phyloP scores from a whole-genome alignment of 352 stramenopile species.

The Phytophthora colocasiae region DNA sequence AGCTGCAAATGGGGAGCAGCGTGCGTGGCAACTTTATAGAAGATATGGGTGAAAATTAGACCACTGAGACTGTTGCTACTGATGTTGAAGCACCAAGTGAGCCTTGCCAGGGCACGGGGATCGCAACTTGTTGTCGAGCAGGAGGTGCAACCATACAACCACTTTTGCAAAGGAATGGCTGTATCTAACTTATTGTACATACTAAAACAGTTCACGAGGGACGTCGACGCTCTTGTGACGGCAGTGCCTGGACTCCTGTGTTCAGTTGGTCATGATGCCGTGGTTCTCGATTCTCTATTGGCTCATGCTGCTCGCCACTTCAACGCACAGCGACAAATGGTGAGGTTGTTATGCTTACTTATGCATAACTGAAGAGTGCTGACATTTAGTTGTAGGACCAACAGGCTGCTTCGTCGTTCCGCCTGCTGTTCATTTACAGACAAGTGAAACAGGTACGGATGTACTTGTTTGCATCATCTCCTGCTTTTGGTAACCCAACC shows the following conservation, averaged over 20 bases:
- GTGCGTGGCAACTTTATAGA: slow-evolving; percentile 24
- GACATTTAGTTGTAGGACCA: slow-evolving; percentile 18
- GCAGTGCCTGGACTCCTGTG: slow-evolving; percentile 29
- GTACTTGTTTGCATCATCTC: background rate
- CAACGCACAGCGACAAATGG: slow-evolving; percentile 28
- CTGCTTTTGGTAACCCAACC: too few species aligned
- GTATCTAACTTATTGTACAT: background rate
- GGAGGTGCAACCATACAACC: slow-evolving; percentile 24
- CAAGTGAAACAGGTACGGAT: slow-evolving; percentile 39
- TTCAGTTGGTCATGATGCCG: slow-evolving; percentile 10
- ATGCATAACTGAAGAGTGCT: background rate
- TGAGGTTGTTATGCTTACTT: slow-evolving; percentile 4
- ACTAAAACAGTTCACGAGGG: slow-evolving; percentile 46
- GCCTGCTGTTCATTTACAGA: slow-evolving; percentile 41
- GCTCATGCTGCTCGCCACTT: slow-evolving; percentile 43
- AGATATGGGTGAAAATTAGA: background rate
- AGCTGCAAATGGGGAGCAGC: slow-evolving; percentile 55
- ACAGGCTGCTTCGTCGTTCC: slow-evolving; percentile 29
- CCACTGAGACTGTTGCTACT: slow-evolving; percentile 6
- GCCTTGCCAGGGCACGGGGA: slow-evolving; percentile 34
- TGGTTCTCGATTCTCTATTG: slow-evolving; percentile 46
- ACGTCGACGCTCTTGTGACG: slow-evolving; percentile 28
- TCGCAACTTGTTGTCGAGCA: slow-evolving; percentile 43
- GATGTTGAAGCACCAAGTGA: slow-evolving; percentile 48
- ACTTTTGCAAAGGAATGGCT: too few species aligned